These are phyloP conservation scores for Proliferodiscus dingleyae DNA, from an alignment of 2,329 filamentous ascomycete species.

Conservation along the genomic window DNA sequence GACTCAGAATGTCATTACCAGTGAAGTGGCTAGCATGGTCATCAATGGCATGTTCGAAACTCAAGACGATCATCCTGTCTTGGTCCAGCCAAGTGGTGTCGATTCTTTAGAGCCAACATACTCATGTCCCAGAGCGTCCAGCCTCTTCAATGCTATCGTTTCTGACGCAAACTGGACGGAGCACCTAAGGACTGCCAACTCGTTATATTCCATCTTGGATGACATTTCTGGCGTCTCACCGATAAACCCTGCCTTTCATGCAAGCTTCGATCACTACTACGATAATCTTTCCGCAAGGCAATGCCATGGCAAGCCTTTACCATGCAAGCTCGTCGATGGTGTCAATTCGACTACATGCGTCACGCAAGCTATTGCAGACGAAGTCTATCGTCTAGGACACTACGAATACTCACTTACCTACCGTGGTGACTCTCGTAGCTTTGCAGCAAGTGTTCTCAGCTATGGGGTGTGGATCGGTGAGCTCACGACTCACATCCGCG, in stretches of 20 bases:
- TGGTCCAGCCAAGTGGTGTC: conserved; percentile 49
- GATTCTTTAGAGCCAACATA: conserved; percentile 76
- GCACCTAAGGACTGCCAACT: conserved; percentile 54
- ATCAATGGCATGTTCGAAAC: conserved; percentile 63
- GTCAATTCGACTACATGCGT: conserved; percentile 53
- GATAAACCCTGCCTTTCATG: conserved; percentile 59
- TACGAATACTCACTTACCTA: conserved; percentile 80
- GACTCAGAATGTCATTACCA: conserved; percentile 78
- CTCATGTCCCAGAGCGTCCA: conserved; percentile 49
- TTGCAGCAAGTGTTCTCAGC: conserved; percentile 55
- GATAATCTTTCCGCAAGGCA: conserved; percentile 77
- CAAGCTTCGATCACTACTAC: conserved; percentile 74
- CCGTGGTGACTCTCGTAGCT: conserved; percentile 58
- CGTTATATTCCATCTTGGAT: conserved; percentile 59
- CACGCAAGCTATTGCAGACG: conserved; percentile 55
- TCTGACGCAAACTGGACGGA: conserved; percentile 52
- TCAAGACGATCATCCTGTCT: conserved; percentile 39
- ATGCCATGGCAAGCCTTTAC: conserved; percentile 68
- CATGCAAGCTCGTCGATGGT: conserved; percentile 52
- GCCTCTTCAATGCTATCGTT: conserved; percentile 41
- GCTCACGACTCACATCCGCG: conserved; percentile 60
- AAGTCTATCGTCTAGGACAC: conserved; percentile 70
- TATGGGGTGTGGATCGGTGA: conserved; percentile 74
- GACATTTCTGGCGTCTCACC: conserved; percentile 59
- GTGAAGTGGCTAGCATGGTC: conserved; percentile 72